A percentile compares a stretch with the other conserved stretches of the same genome.
phyloP scores from a whole-genome alignment of 2,329 filamentous ascomycete species.

The Simplicillium aogashimaense region DNA sequence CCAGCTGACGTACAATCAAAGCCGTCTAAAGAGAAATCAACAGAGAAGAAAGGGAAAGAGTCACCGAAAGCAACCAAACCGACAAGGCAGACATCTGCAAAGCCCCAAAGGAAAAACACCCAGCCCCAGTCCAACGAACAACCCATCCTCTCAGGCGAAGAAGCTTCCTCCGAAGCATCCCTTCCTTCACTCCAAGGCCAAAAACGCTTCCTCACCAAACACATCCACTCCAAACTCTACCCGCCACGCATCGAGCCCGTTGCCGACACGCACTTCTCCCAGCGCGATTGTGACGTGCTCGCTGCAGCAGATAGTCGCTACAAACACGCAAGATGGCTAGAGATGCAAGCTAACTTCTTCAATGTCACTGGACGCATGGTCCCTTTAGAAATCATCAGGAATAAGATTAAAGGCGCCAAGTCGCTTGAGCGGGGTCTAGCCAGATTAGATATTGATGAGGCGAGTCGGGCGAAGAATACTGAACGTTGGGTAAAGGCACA shows the following conservation, averaged over 20 bases:
- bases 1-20: constrained; percentile 3
- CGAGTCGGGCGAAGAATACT: not conserved
- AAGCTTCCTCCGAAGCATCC: constrained; percentile 14
- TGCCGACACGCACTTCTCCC: constrained; percentile 15
- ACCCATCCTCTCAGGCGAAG: constrained; percentile 15
- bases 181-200: constrained; percentile 8
- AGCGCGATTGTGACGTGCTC: constrained; percentile 23
- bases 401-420: constrained; percentile 21
- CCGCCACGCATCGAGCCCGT: constrained; percentile 12
- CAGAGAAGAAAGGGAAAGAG: too few species aligned
- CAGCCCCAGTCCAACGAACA: constrained; percentile 1
- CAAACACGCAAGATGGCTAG: constrained; percentile 23
- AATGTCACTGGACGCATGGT: constrained; percentile 32
- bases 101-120: too few species aligned
- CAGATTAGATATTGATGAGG: not conserved
- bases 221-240: constrained; percentile 21
- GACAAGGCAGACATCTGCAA: too few species aligned
- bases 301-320: constrained; percentile 22
- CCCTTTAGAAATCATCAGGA: constrained; percentile 24
- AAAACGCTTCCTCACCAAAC: constrained; percentile 18
- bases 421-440: constrained; percentile 1
- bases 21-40: too few species aligned
- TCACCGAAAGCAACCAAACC: too few species aligned
- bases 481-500: not conserved
- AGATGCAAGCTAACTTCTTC: constrained; percentile 33